Evolutionary conservation across 1,139 yeast species (phyloP).

Genomic region (Wickerhamomyces sp.): DNA sequence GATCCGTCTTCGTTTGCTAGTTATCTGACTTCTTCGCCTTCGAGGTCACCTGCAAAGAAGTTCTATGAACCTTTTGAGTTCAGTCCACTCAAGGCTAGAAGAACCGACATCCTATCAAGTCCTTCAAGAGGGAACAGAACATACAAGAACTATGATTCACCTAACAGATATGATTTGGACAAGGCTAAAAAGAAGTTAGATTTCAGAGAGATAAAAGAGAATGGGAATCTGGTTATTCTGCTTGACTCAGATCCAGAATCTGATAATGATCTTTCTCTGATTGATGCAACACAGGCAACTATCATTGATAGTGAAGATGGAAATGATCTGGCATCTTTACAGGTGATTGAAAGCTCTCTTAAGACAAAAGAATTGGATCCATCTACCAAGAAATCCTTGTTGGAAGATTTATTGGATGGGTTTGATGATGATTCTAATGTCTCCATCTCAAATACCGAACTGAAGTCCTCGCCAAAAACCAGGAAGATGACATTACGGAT

Average conservation of each 20-base stretch:
- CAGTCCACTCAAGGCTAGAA: too few relatives aligned
- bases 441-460: not conserved
- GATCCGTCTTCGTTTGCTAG: too few relatives aligned
- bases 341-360: not conserved
- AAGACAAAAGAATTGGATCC: not conserved
- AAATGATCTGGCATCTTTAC: too few relatives aligned
- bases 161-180: not conserved
- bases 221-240: not conserved
- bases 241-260: constrained; percentile 1
- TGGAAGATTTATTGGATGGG: not conserved
- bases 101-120: too few relatives aligned
- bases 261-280: not conserved
- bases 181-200: constrained; percentile 1
- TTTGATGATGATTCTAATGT: not conserved
- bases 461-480: not conserved
- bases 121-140: not conserved
- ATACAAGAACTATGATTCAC: constrained; percentile 1
- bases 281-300: not conserved
- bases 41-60: too few relatives aligned
- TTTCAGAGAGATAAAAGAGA: constrained; percentile 1
- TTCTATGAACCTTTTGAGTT: too few relatives aligned
- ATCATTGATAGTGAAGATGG: not conserved
- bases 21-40: too few relatives aligned
- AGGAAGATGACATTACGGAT: not conserved
- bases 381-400: too few relatives aligned